Conservation (phyloP, 305 asterid genomes). For the Fraxinus greggii region DNA sequence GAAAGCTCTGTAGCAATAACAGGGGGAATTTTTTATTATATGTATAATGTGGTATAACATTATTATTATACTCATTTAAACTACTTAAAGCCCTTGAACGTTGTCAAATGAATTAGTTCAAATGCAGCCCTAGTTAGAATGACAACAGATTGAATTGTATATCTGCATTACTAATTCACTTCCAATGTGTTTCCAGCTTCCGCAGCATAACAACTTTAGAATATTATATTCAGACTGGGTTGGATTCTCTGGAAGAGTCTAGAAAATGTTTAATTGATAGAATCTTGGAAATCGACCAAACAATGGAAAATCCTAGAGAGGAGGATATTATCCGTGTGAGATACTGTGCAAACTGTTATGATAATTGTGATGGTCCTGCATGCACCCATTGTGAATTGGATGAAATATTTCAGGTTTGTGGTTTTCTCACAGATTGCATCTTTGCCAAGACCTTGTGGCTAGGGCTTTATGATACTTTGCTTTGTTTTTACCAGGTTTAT, state of each 20-base stretch:
- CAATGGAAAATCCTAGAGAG: slow-evolving; percentile 81
- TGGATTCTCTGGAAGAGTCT: slow-evolving; percentile 78
- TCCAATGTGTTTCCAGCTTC: slow-evolving; percentile 54
- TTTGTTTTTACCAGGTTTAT: slow-evolving; percentile 56
- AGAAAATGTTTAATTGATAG: slow-evolving; percentile 68
- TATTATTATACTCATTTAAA: neutral
- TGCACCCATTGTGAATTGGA: slow-evolving; percentile 95
- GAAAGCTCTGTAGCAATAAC: neutral
- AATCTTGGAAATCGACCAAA: slow-evolving; percentile 75
- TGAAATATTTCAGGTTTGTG: slow-evolving; percentile 83
- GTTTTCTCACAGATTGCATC: slow-evolving; percentile 16
- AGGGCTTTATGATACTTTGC: slow-evolving; percentile 21
- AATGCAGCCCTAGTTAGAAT: slow-evolving; percentile 4
- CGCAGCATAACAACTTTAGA: slow-evolving; percentile 68
- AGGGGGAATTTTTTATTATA: neutral
- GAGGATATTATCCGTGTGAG: slow-evolving; percentile 81
- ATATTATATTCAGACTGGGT: slow-evolving; percentile 79
- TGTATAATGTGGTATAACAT: neutral
- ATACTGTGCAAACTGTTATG: slow-evolving; percentile 72
- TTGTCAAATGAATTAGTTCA: neutral
- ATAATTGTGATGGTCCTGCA: slow-evolving; percentile 72
- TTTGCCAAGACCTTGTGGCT: slow-evolving; percentile 18
- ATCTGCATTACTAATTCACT: slow-evolving; percentile 17
- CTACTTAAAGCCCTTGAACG: neutral
- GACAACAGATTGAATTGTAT: slow-evolving; percentile 14